Base-by-base conservation (phyloP, 768 basidiomycete species). In the Termitomyces heimii region DNA sequence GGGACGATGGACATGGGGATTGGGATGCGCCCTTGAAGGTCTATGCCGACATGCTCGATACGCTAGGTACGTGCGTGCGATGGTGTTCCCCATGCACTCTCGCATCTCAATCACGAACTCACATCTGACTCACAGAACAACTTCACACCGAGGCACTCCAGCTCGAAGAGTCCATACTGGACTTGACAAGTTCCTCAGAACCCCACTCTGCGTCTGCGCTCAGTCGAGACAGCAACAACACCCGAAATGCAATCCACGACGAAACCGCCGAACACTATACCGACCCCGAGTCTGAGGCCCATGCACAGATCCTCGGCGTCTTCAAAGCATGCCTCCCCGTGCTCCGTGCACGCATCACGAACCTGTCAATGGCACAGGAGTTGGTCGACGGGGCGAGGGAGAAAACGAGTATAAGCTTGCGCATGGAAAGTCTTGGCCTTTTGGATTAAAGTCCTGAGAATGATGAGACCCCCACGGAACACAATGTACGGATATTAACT, bases 301-400 rank as follows among this genome's bases (percentile, higher is more conserved):
- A 78, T 61, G 62, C 72, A 3, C 77, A 78, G 62, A 71, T 81
- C 34, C 58, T 71, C 7, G 68, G 70, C 24, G 65, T 81, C 28
- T 78, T 82, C 59, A 56, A 68, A 4, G 77, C 80, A 0, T 80
- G 78, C 58, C 63, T 82, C 14, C 77, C 81, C 20, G 72, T 82
- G 24, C 65, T 83, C 4, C 70, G 71, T 12, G 78, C 78, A 1
- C 76, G 82, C 3, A 71, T 71, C 6, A 73, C 72, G 12, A 82
- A 82, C 58, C 60, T 83, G 20, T 59, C 68, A 14, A 72, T 79
- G 73, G 81, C 81, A 0, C 76, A 76, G 50, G 76, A 79, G 28
- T 68, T 83, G 20, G 68, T 82, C 26, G 77, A 80, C 55, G 74
- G 76, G 24, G 76, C 77, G 14, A 76, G 81, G 45, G 79, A 82